Evolutionary conservation across 23 red algal genomes (phyloP), one percentile per base, ranked within the genome.

Genomic region (Cyanidium caldarium): DNA sequence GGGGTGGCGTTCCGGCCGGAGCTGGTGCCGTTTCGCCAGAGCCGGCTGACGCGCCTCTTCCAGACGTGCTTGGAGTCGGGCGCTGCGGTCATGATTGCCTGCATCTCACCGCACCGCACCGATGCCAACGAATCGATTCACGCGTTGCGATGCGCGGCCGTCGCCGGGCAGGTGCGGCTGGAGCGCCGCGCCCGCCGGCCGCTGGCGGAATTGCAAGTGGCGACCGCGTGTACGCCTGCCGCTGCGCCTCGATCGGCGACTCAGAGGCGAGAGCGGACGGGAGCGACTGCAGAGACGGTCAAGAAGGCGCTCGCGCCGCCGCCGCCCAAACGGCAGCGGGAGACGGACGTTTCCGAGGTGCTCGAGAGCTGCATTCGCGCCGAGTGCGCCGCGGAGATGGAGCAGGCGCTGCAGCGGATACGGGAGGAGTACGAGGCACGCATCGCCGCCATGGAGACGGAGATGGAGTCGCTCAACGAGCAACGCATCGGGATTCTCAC

Each of bases 111-210:
- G 10, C 46, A 68, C 5, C 19, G 68, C 15, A 40, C 58, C 31
- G 86, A 90, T 72, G 78, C 86, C 0, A 77, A 90, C 65, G 86
- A 78, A 74, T 80, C 86, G 2, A 90, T 90, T 51, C 86, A 90
- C 21, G 70, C 86, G 31, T 75, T 90, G 38, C 30, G 77, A 13
- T 73, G 45, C 33, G 79, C 78, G 0, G 37, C 37, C 33, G 51
- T 90, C 39, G 86, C 86, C 7, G 34, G 65, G 51, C 56, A 82
- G 44, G 37, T 90, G 16, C 65, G 16, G 57, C 25, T 68, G 17
- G 17, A 26, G 19, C 15, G 66, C 38, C 34, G 37, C n/a, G 40
- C 42, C 33, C 73, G 58, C 13, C 37, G 46, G 34, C 30, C 33
- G 2, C 65, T 70, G 15, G 19, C 69, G 61, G 70, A 65, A 37